Evolutionary conservation across 805 yeast genomes (phyloP), one percentile per base, ranked within the genome.

Genomic region (Candida tammaniensis): DNA sequence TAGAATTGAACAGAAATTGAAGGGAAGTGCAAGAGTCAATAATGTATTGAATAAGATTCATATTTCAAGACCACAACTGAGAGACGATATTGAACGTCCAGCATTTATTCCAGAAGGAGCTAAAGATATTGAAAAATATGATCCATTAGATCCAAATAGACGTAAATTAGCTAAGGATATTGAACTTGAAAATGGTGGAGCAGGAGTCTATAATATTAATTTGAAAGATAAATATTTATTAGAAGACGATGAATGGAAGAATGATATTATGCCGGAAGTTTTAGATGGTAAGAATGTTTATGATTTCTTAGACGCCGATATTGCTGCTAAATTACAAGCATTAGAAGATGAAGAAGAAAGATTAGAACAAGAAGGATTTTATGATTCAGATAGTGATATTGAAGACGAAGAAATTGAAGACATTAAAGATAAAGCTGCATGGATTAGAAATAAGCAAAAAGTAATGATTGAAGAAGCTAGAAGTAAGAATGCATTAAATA

Each of bases 231-330:
- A 82, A 54, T 93, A 94, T 64, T 49, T 93, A 43, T 72, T 93
- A 49, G 98, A 91, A 49, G 91, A 93, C 57, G 98, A 91, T 33
- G 94, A 86, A 46, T 93, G 99, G 99, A 91, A 91, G 75, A 79
- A 87, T 48, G 99, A 93, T 63, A 75, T 83, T 43, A 87, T 93
- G 87, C 99, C 99, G 17, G 99, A 93, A 71, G 75, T 93, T 35
- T 70, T 93, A 58, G 88, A 93, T 55, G 99, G 99, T 66, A 84
- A 80, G 70, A 93, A 93, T 58, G 96, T 93, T 39, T 91, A 88
- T 66, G 99, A 93, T 65, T 93, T 85, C 82, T 74, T 93, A 60
- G 99, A 93, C 55, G 87, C 96, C 27, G 98, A 93, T 49, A 93
- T 93, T 56, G 84, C 88, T 31, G 83, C 86, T 47, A 93, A 93